Evolutionary conservation across 331 rosid genomes (phyloP).

Genomic region (Phaseolus coccineus): DNA sequence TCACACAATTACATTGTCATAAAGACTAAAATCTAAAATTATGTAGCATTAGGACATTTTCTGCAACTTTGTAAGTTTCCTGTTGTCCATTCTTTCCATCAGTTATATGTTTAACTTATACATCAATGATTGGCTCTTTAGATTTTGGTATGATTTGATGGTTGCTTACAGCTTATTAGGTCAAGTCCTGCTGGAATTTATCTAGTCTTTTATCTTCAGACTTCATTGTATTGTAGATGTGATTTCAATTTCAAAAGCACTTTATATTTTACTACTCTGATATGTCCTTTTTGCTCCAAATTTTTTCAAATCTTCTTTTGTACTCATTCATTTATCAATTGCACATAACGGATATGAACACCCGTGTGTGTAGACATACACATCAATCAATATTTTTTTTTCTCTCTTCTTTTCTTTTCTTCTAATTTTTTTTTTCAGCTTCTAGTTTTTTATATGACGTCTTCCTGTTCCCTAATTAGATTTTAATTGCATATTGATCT

Average conservation of each 20-base stretch:
- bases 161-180: conserved; percentile 25
- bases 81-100: conserved; percentile 21
- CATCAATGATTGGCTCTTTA: conserved; percentile 26
- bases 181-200: conserved; percentile 34
- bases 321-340: conserved; percentile 9
- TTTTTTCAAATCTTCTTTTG: conserved; percentile 29
- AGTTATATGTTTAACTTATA: conserved; percentile 1
- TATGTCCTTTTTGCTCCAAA: conserved; percentile 28
- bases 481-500: conserved; percentile 9
- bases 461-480: conserved; percentile 11
- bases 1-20: no score
- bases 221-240: conserved; percentile 36
- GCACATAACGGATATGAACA: neutral
- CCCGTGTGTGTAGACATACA: neutral
- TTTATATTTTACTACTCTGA: conserved; percentile 8
- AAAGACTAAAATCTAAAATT: neutral
- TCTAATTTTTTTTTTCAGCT: neutral
- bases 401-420: neutral
- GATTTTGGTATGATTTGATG: conserved; percentile 44
- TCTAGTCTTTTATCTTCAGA: conserved; percentile 19
- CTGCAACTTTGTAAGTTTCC: conserved; percentile 34
- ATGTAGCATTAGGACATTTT: conserved; percentile 1
- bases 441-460: neutral
- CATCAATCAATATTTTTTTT: conserved; percentile 14
- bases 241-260: conserved; percentile 39